Conservation (phyloP, 225 moss, liverwort and hornwort genomes). For the Rhytidiadelphus loreus region DNA sequence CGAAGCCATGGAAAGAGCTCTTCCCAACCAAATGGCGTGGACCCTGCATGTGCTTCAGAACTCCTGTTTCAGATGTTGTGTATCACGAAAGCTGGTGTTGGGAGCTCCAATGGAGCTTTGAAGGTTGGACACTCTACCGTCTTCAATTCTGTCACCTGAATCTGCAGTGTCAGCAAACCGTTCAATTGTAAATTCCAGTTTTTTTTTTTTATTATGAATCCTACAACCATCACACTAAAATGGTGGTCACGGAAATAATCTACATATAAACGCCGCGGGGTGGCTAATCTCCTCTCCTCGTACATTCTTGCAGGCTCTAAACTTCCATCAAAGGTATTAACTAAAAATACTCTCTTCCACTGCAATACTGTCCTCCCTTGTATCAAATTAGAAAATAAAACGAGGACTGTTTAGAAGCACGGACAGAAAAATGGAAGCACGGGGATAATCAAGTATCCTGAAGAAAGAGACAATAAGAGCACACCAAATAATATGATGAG, state of each 20-base stretch:
- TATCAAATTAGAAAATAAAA: not conserved
- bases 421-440: not conserved
- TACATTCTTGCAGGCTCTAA: not conserved
- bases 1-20: slow-evolving; percentile 49
- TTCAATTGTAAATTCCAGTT: not conserved
- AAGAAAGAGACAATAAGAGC: not conserved
- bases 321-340: not conserved
- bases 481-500: not conserved
- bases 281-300: not conserved
- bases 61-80: not conserved
- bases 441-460: not conserved
- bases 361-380: not conserved
- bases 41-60: slow-evolving; percentile 32
- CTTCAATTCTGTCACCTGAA: slow-evolving; percentile 1
- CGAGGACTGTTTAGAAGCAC: not conserved
- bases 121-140: not conserved
- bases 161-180: not conserved
- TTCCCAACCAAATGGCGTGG: slow-evolving; percentile 12
- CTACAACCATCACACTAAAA: not conserved
- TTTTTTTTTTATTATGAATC: not conserved
- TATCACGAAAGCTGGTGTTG: not conserved
- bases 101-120: not conserved
- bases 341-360: not conserved
- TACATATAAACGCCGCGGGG: not conserved
- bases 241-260: not conserved